Percentiles rank a stretch among this genome's conserved stretches.
Evolutionary conservation across 768 basidiomycete genomes (phyloP).

Genomic region (Botryobasidium botryosum): DNA sequence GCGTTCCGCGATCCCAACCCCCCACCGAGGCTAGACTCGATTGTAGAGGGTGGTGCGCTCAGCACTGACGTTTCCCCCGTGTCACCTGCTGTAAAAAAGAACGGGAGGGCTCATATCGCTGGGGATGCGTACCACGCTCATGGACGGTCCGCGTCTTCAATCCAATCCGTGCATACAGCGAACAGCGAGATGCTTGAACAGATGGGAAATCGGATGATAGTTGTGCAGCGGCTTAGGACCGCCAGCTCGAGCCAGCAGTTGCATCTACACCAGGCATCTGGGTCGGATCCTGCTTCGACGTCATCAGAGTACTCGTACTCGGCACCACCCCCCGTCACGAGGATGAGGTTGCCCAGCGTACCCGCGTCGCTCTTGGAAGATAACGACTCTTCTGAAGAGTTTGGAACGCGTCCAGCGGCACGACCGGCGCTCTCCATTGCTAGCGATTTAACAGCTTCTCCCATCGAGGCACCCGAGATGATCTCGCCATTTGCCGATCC

Average conservation of each 20-base stretch:
- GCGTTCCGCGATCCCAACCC: conserved; percentile 74
- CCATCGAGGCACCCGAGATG: background rate
- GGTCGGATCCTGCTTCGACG: conserved; percentile 24
- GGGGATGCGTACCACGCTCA: conserved; percentile 1
- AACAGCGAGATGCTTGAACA: conserved; percentile 52
- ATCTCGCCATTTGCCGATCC: background rate
- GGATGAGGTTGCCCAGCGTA: conserved; percentile 5
- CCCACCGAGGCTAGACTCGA: conserved; percentile 38
- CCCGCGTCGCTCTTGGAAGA: conserved; percentile 7
- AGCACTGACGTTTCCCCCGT: too few species aligned
- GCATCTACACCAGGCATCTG: background rate
- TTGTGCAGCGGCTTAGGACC: conserved; percentile 32
- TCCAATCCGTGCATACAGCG: conserved; percentile 42
- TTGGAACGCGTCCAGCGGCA: conserved; percentile 1
- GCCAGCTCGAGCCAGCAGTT: conserved; percentile 6
- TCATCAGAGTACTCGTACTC: background rate
- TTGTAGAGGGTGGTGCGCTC: too few species aligned
- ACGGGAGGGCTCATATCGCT: background rate
- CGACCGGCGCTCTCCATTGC: too few species aligned
- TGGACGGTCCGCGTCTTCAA: conserved; percentile 19
- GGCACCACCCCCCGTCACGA: conserved; percentile 1
- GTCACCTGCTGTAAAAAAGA: background rate
- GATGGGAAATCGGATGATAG: conserved; percentile 50
- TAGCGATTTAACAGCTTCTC: background rate
- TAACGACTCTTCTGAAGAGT: background rate